Evolutionary conservation across 2,329 filamentous ascomycete genomes (phyloP), one percentile per base, ranked within the genome.

Genomic region (Paramyrothecium sp.): DNA sequence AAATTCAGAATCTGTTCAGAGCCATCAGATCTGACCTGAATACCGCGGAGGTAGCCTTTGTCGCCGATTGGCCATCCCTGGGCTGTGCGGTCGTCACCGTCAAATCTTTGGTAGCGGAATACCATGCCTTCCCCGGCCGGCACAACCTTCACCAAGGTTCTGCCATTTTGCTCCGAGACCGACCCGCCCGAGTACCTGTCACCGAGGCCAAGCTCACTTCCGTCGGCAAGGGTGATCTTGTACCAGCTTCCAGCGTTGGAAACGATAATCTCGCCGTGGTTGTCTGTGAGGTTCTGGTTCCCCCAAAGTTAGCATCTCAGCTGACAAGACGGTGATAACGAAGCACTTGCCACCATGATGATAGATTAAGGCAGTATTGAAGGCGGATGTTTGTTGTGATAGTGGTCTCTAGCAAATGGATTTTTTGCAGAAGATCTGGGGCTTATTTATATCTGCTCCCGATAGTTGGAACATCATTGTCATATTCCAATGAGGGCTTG

Each of bases 41-140:
- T 3, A n/a, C 53, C 53, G 22, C 53, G 53, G 20, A 54, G 53
- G 26, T 54, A 54, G 41, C 53, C 53, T 23, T 54, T 54, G 53
- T 54, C 53, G 41, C 53, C 53, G 19, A 48, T 48, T 7, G 53
- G 53, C 53, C 53, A 54, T 17, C 53, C 53, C 21, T 30, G 41
- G 41, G 17, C 19, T 26, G 13, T 22, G 34, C 53, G 53, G 26
- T 54, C 20, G n/a, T 48, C 41, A 21, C 53, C 53, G 41, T 54
- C 38, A 16, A 22, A 30, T 21, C 53, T 19, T 20, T 48, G 53
- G 53, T 54, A 54, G 41, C 53, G 53, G 41, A 54, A 54, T 17
- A 54, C 53, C 53, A 54, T 23, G 21, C 53, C 53, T 19, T 23
- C 19, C 12, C 53, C 53, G 20, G 53, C 53, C 7, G 53, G 53